A percentile compares a stretch with the other conserved stretches of the same genome.
Evolutionary conservation across 148 eudicot species (phyloP).

Genomic region (Mesembryanthemum crystallinum): DNA sequence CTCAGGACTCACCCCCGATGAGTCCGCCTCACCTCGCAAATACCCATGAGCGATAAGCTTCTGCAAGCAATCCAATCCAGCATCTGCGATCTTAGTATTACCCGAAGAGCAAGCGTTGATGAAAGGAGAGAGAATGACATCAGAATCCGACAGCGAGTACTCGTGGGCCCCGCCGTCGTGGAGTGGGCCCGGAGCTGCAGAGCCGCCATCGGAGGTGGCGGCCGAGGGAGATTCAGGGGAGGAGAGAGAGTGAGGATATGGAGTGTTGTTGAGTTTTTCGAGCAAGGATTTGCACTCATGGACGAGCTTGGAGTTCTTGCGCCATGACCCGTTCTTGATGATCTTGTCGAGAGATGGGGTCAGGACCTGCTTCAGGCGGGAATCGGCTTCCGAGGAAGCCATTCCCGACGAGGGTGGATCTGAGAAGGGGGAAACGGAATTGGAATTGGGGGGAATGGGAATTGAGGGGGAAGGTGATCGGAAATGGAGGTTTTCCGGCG

Average conservation of each 20-base stretch:
- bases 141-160: slow-evolving; percentile 57
- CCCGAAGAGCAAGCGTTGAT: slow-evolving; percentile 52
- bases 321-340: slow-evolving; percentile 88
- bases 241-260: slow-evolving; percentile 26
- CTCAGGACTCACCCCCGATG: slow-evolving; percentile 47
- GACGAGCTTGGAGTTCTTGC: slow-evolving; percentile 73
- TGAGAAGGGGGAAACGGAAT: slow-evolving; percentile 5
- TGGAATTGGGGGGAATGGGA: not conserved
- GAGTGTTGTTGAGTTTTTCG: slow-evolving; percentile 41
- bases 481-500: not conserved
- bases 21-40: slow-evolving; percentile 74
- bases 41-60: slow-evolving; percentile 70
- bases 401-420: slow-evolving; percentile 39
- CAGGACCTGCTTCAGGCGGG: slow-evolving; percentile 64
- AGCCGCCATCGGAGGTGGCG: slow-evolving; percentile 21
- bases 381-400: slow-evolving; percentile 96
- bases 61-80: slow-evolving; percentile 69
- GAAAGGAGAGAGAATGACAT: slow-evolving; percentile 62
- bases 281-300: slow-evolving; percentile 71
- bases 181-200: slow-evolving; percentile 42
- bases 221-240: slow-evolving; percentile 28
- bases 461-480: slow-evolving; percentile 5
- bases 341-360: slow-evolving; percentile 69
- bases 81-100: slow-evolving; percentile 63
- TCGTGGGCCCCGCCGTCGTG: slow-evolving; percentile 47